A percentile compares a stretch with the other conserved stretches of the same genome.
Conservation (phyloP, 495 filamentous ascomycete species). For the Daldinia loculata region DNA sequence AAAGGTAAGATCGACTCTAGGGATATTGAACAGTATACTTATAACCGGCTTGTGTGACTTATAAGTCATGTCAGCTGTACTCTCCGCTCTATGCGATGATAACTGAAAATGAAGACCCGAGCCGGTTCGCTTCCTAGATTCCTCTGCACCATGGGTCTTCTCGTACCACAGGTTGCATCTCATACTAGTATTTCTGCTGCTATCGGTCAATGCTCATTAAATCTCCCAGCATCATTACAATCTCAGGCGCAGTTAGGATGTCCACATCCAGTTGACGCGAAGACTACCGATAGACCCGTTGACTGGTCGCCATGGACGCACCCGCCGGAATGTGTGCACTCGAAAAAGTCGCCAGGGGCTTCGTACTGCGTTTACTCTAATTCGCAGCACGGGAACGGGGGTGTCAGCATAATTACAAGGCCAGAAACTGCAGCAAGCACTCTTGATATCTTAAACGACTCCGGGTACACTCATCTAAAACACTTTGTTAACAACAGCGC, state of each 20-base stretch:
- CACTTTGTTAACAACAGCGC: conserved; percentile 5
- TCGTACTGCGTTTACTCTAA: conserved; percentile 54
- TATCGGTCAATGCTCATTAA: conserved; percentile 19
- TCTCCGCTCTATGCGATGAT: conserved; percentile 6
- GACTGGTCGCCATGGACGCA: conserved; percentile 53
- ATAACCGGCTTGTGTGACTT: conserved; percentile 2
- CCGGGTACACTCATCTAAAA: conserved; percentile 22
- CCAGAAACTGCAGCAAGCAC: conserved; percentile 46
- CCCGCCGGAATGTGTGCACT: conserved; percentile 44
- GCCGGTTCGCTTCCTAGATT: background rate
- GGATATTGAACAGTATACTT: conserved; percentile 5
- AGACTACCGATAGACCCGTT: conserved; percentile 20
- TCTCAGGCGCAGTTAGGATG: conserved; percentile 34
- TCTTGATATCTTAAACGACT: conserved; percentile 42
- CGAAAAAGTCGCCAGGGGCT: conserved; percentile 8
- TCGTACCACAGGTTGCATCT: background rate
- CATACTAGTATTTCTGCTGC: conserved; percentile 7
- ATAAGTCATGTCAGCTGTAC: background rate
- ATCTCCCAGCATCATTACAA: conserved; percentile 26
- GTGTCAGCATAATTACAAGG: conserved; percentile 49
- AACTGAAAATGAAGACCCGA: conserved; percentile 25
- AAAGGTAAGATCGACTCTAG: conserved; percentile 24
- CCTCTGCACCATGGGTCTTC: conserved; percentile 6
- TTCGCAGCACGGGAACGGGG: conserved; percentile 47
- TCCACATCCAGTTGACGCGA: conserved; percentile 39